These are phyloP conservation scores for Sporothrix inflata DNA, from an alignment of 2,329 filamentous ascomycete genomes.

Conservation along the genomic window DNA sequence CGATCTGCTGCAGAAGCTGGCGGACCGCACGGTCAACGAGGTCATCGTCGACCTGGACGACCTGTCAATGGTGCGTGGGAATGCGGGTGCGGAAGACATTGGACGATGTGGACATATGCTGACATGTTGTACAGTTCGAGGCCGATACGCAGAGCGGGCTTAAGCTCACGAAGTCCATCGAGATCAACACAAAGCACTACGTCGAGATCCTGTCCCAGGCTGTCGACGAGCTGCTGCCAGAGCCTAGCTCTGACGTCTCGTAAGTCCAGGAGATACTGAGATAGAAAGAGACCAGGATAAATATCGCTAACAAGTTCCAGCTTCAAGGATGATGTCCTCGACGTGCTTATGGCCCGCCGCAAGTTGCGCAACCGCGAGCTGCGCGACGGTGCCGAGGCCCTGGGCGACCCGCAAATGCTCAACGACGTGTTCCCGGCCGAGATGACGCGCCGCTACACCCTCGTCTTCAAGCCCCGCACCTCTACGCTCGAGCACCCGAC, in stretches of 20 bases:
- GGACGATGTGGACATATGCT: background rate
- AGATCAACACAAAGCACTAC: constrained; percentile 92
- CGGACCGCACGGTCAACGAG: constrained; percentile 76
- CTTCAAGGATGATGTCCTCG: constrained; percentile 96
- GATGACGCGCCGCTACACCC: constrained; percentile 88
- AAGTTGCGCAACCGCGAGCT: constrained; percentile 82
- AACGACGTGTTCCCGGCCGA: constrained; percentile 87
- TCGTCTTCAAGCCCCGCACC: constrained; percentile 94
- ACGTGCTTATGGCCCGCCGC: constrained; percentile 93
- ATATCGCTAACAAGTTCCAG: constrained; percentile 46
- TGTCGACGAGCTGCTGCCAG: constrained; percentile 83
- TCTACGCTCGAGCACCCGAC: constrained; percentile 65
- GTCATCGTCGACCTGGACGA: constrained; percentile 90
- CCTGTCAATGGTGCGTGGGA: constrained; percentile 67
- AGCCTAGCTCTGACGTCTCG: constrained; percentile 75
- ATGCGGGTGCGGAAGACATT: background rate
- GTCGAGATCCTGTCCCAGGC: constrained; percentile 88
- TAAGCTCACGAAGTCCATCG: constrained; percentile 80
- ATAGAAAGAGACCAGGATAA: constrained; percentile 13
- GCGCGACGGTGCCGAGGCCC: constrained; percentile 65
- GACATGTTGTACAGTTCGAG: constrained; percentile 66
- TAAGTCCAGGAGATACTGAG: background rate
- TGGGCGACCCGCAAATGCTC: constrained; percentile 64
- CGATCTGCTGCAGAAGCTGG: constrained; percentile 81
- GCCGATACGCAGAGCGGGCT: constrained; percentile 67